These are phyloP conservation scores for Lipomyces yamanashiensis DNA, from an alignment of 805 yeast genomes.

Conservation along the genomic window DNA sequence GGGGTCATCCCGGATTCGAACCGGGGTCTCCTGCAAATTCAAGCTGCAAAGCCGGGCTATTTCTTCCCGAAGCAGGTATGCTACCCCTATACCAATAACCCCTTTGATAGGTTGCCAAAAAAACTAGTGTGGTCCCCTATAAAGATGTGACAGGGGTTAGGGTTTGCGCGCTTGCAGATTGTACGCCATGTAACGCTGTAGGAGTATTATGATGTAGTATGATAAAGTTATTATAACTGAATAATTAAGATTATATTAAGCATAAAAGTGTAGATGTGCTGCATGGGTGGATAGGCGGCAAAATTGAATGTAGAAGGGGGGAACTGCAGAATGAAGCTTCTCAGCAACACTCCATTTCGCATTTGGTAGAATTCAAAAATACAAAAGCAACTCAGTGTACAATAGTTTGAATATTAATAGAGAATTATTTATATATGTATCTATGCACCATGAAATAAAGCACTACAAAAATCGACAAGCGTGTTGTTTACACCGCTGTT, in stretches of 20 bases:
- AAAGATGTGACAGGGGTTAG: neutral
- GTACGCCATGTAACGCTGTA: too few species aligned
- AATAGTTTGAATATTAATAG: neutral
- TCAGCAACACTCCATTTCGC: too few species aligned
- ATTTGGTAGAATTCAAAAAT: too few species aligned
- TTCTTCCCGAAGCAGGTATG: constrained; percentile 49
- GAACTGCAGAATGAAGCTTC: too few species aligned
- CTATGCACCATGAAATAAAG: neutral
- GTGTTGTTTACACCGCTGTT: neutral
- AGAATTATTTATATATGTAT: too few species aligned
- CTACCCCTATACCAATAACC: constrained; percentile 50
- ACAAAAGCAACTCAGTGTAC: too few species aligned
- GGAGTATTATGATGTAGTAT: neutral
- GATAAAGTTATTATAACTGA: too few species aligned
- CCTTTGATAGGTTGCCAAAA: constrained; percentile 24
- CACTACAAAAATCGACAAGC: neutral
- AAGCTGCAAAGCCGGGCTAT: constrained; percentile 35
- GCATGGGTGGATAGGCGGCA: neutral
- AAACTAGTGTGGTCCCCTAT: neutral
- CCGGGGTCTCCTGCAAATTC: constrained; percentile 49
- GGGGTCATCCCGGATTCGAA: constrained; percentile 51
- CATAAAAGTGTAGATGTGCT: neutral
- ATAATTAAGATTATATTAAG: neutral
- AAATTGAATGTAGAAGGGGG: too few species aligned
- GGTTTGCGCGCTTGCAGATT: too few species aligned